Conservation (phyloP, 257 asterid species). For the Handroanthus guayacan region DNA sequence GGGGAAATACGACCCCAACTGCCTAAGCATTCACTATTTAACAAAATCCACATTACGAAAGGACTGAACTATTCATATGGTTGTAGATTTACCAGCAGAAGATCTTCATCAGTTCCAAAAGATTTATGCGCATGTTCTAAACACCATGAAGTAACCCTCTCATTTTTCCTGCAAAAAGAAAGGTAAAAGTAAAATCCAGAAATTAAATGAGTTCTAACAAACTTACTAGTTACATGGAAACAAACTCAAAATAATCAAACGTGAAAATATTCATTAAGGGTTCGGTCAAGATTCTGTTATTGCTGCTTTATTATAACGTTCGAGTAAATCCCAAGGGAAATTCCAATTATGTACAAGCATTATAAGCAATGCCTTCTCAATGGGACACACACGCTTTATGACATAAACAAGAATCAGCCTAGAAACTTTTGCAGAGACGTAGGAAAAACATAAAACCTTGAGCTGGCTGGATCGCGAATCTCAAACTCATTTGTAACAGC, state of each 20-base stretch:
- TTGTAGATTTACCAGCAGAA: conserved; percentile 73
- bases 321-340: neutral
- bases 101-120: conserved; percentile 98
- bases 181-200: neutral
- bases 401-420: neutral
- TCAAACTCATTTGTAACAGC: conserved; percentile 80
- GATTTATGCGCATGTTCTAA: conserved; percentile 85
- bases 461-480: conserved; percentile 98
- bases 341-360: neutral
- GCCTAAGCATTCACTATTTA: too few species aligned
- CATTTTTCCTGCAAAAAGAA: conserved; percentile 62
- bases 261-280: neutral
- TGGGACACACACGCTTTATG: conserved; percentile 17
- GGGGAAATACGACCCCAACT: too few species aligned
- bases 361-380: neutral
- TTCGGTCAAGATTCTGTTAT: neutral
- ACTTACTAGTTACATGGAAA: neutral
- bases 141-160: conserved; percentile 69
- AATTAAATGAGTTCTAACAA: neutral
- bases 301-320: neutral
- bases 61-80: neutral
- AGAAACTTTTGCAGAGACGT: neutral
- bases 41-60: neutral
- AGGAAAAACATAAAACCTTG: conserved; percentile 56
- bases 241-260: neutral